These are phyloP conservation scores for Vaccinium darrowii DNA, from an alignment of 148 eudicot species.

Conservation along the genomic window DNA sequence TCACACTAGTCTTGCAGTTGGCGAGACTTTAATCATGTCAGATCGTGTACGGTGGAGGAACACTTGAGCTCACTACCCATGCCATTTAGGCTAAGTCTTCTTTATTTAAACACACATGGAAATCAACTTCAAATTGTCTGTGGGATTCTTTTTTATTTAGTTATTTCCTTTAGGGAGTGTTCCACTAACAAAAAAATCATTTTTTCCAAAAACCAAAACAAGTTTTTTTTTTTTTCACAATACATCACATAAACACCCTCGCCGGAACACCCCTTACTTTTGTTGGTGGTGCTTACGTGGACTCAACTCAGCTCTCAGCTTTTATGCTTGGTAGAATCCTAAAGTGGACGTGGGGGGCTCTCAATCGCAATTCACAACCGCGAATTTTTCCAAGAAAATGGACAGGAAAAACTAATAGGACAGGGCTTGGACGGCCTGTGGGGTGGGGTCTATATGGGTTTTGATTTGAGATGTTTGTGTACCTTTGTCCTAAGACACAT, in stretches of 20 bases:
- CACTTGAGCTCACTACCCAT: no score
- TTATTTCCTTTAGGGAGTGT: no score
- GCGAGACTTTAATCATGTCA: no score
- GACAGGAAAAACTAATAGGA: not conserved
- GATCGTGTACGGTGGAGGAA: no score
- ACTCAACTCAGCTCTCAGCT: conserved; percentile 5
- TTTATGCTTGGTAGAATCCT: not conserved
- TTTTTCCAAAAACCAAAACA: no score
- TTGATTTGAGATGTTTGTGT: not conserved
- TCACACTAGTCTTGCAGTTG: no score
- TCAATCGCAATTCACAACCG: not conserved
- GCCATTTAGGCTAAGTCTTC: not conserved
- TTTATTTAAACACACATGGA: not conserved
- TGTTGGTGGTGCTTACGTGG: conserved; percentile 4
- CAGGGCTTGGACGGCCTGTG: not conserved
- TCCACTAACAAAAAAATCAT: no score
- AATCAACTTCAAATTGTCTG: not conserved
- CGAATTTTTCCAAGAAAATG: not conserved
- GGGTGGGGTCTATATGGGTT: not conserved
- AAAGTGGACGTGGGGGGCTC: not conserved
- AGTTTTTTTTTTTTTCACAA: fast-evolving
- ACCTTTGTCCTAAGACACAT: not conserved
- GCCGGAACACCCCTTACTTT: not conserved
- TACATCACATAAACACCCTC: no score
- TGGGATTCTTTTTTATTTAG: no score